Evolutionary conservation across 371 early-diverging fungal species (phyloP), one percentile per base, ranked within the genome.

Genomic region (Mortierella sp.): DNA sequence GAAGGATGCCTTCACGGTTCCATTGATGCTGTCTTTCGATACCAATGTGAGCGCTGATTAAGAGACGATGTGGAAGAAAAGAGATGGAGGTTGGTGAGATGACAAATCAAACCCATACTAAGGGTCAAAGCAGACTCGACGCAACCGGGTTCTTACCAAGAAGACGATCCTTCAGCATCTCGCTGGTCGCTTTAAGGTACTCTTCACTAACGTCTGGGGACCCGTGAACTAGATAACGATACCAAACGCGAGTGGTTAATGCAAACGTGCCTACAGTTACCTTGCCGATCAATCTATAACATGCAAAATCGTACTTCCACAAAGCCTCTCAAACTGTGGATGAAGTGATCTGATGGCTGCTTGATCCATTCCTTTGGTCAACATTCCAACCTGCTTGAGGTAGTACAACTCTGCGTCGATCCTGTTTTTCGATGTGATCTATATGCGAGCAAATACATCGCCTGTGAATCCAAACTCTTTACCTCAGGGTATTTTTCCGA

Each of bases 331-430:
- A 53, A 83, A 91, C 2, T 89, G 84, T 4, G 90, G 91, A 63
- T 91, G 89, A 5, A 66, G 54, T 0, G 42, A 38, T 8, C 65
- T 59, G 28, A 91, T 83, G 0, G 61, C 73, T 30, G 80, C 67
- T 18, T 78, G 71, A 19, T 80, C 81, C 34, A 67, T 49, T 1
- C 80, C 85, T 50, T 82, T 80, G 9, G 79, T 71, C 8, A 81
- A 61, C 58, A 84, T 81, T 2, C 80, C 80, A 39, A 81, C 78
- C 7, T 80, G 71, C n/a, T 71, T 81, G 31, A 94, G 64, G 62
- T 93, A 95, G 61, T 88, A 93, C 21, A 92, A 80, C 70, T 95
- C 95, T 54, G 90, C 86, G 69, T 94, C 91, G 0, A 65, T 59
- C 9, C 93, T 81, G 48, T 89, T 87, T 19, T 80, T 78, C 2